Evolutionary conservation across 345 rosid species (phyloP).

Genomic region (Murraya koenigii): DNA sequence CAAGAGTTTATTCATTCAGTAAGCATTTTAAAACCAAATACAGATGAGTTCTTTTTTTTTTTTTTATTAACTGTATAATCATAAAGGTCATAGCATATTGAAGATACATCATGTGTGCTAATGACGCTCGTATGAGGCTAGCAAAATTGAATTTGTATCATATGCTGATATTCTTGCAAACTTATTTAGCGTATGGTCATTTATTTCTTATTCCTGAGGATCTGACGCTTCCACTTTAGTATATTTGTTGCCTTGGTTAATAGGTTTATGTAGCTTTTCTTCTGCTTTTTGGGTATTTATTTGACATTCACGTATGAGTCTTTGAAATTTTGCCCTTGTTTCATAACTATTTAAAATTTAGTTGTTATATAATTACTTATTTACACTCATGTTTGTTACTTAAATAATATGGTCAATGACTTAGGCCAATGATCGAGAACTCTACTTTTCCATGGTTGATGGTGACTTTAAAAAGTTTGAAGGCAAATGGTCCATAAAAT

Average conservation of each 20-base stretch:
- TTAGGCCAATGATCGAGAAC: constrained; percentile 67
- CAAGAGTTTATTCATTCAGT: constrained; percentile 67
- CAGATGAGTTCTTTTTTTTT: no score
- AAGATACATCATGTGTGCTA: no score
- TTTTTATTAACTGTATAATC: background rate
- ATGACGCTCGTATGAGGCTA: background rate
- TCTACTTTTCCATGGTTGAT: constrained; percentile 91
- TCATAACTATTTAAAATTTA: background rate
- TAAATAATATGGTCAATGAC: background rate
- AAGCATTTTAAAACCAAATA: constrained; percentile 21
- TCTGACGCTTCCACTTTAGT: background rate
- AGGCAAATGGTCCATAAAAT: constrained; percentile 85
- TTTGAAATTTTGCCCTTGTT: background rate
- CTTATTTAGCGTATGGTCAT: background rate
- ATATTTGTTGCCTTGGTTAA: background rate
- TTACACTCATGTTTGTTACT: background rate
- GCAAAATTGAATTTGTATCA: background rate
- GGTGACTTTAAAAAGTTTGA: constrained; percentile 98
- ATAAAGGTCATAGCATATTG: no score
- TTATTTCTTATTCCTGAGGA: background rate
- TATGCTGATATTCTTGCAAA: background rate
- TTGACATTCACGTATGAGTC: background rate
- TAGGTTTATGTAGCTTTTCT: background rate
- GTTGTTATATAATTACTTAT: background rate
- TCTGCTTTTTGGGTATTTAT: background rate